These are phyloP conservation scores for Apium graveolens DNA, from an alignment of 129 eudicot species.

Conservation along the genomic window DNA sequence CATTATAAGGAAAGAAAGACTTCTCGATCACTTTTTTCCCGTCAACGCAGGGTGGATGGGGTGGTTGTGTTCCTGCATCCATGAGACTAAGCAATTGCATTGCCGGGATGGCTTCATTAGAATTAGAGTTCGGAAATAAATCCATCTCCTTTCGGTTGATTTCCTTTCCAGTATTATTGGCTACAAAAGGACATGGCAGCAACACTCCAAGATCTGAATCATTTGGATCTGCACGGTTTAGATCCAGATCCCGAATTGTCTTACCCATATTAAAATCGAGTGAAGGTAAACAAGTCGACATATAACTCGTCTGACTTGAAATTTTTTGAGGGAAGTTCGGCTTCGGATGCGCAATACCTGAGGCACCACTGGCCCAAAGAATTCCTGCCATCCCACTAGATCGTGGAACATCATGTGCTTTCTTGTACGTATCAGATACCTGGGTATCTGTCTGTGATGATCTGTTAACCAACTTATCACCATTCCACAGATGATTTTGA, in stretches of 20 bases:
- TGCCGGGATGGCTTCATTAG: conserved; percentile 75
- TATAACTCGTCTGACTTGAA: conserved; percentile 3
- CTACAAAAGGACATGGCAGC: neutral
- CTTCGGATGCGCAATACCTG: conserved; percentile 14
- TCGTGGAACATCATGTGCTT: conserved; percentile 9
- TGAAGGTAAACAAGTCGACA: conserved; percentile 9
- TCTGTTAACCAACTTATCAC: conserved; percentile 15
- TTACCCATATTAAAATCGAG: conserved; percentile 28
- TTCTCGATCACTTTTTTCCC: conserved; percentile 17
- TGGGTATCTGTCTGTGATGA: conserved; percentile 15
- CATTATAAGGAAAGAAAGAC: conserved; percentile 29
- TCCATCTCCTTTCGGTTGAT: conserved; percentile 9
- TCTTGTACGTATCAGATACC: conserved; percentile 17
- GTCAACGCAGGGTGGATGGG: conserved; percentile 18
- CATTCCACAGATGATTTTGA: neutral
- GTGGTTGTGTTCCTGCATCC: conserved; percentile 44
- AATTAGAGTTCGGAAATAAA: conserved; percentile 23
- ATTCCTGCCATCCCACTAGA: conserved; percentile 7
- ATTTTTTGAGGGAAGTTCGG: conserved; percentile 7
- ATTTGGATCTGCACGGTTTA: conserved; percentile 17
- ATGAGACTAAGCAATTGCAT: conserved; percentile 79
- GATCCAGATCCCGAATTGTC: conserved; percentile 39
- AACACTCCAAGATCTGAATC: conserved; percentile 7
- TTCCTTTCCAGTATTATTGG: conserved; percentile 11
- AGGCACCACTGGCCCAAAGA: conserved; percentile 17